phyloP scores from a whole-genome alignment of 257 asterid genomes.

The Paulownia fortunei region DNA sequence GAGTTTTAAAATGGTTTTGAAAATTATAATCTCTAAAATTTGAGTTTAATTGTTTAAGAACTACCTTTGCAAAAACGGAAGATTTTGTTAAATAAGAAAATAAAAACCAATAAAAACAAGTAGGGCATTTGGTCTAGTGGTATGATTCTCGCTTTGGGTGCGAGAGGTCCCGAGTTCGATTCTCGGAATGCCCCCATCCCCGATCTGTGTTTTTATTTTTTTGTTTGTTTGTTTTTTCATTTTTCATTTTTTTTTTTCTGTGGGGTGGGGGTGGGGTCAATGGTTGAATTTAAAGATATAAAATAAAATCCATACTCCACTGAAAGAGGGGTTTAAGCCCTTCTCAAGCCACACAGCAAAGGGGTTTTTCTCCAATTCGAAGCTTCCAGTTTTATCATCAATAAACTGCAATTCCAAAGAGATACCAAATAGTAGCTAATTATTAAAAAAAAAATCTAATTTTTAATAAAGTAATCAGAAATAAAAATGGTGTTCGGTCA shows the following conservation, averaged over 20 bases:
- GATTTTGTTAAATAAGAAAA: too few species aligned
- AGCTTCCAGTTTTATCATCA: slow-evolving; percentile 12
- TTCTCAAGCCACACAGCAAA: not conserved
- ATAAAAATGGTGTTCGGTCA: slow-evolving; percentile 87
- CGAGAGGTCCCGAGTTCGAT: slow-evolving; percentile 88
- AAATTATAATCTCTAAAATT: too few species aligned
- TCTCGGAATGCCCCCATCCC: slow-evolving; percentile 70
- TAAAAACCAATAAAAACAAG: too few species aligned
- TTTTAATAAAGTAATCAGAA: slow-evolving; percentile 10
- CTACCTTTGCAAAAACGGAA: too few species aligned
- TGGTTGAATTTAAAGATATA: not conserved
- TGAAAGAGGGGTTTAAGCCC: slow-evolving; percentile 11
- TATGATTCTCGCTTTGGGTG: slow-evolving; percentile 95
- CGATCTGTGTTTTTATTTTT: too few species aligned
- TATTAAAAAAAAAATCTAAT: not conserved
- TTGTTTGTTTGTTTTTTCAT: too few species aligned
- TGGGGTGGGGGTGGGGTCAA: too few species aligned
- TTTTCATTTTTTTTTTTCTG: too few species aligned
- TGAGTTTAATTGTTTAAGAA: too few species aligned
- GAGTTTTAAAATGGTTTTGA: too few species aligned
- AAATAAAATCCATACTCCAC: too few species aligned
- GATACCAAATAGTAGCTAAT: not conserved
- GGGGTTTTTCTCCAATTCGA: not conserved
- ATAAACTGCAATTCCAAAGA: not conserved
- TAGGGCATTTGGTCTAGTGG: slow-evolving; percentile 91